Percentiles rank a stretch among this genome's conserved stretches.
Conservation (phyloP, 2,329 filamentous ascomycete genomes). For the Fusarium sp. region DNA sequence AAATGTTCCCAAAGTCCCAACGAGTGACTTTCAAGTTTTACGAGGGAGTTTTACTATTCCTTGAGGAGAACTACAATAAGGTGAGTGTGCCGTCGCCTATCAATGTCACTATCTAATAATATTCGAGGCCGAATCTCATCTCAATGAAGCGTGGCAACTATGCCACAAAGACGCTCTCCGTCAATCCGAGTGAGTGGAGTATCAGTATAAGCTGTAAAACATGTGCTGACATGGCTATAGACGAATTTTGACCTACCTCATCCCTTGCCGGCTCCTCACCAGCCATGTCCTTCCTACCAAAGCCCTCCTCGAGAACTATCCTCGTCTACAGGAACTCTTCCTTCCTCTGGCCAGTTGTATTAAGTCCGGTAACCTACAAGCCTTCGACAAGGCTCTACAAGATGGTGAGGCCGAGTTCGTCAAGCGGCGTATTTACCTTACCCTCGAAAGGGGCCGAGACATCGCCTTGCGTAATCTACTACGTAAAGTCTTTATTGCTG, state of each 20-base stretch:
- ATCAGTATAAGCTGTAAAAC: not conserved
- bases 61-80: constrained; percentile 91
- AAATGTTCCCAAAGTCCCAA: constrained; percentile 86
- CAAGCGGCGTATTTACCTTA: constrained; percentile 91
- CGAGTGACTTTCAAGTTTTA: constrained; percentile 98
- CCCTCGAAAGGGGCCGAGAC: constrained; percentile 90
- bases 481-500: constrained; percentile 87
- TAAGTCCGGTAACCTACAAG: constrained; percentile 80
- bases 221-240: constrained; percentile 53
- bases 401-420: constrained; percentile 93
- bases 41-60: constrained; percentile 88
- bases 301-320: constrained; percentile 77
- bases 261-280: constrained; percentile 91
- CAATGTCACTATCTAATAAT: not conserved
- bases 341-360: constrained; percentile 82
- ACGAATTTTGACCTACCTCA: constrained; percentile 91
- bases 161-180: constrained; percentile 77
- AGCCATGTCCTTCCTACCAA: constrained; percentile 83
- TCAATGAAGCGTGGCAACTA: constrained; percentile 82
- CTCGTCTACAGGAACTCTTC: constrained; percentile 80
- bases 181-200: constrained; percentile 77
- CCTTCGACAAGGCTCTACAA: constrained; percentile 84
- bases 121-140: constrained; percentile 76
- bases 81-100: constrained; percentile 52
- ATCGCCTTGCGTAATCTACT: constrained; percentile 91